Evolutionary conservation across 257 asterid genomes (phyloP).

Genomic region (Jacaranda mimosifolia): DNA sequence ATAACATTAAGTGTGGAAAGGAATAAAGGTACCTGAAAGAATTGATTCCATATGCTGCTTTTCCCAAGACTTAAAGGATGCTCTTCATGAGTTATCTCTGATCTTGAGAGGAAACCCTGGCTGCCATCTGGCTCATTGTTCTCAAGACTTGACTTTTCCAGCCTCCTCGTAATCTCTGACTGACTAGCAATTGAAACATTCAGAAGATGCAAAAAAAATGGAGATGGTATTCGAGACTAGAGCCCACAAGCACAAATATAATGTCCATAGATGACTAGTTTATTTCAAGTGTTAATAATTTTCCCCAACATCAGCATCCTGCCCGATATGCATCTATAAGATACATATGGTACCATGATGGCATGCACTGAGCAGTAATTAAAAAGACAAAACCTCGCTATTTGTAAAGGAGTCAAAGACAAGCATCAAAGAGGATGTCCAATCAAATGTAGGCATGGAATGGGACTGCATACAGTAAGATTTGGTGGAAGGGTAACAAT

Average conservation of each 20-base stretch:
- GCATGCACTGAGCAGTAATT: constrained; percentile 8
- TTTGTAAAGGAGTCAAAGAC: not conserved
- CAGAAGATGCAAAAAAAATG: constrained; percentile 56
- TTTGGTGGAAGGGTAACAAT: constrained; percentile 9
- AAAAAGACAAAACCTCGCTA: constrained; percentile 4
- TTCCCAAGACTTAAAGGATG: constrained; percentile 94
- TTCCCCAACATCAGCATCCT: constrained; percentile 25
- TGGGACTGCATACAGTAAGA: constrained; percentile 19
- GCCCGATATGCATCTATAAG: not conserved
- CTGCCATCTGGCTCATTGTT: constrained; percentile 57
- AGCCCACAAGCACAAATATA: constrained; percentile 34
- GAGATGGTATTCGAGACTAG: constrained; percentile 19
- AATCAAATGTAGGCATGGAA: not conserved
- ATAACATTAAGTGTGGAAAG: not conserved
- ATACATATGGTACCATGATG: not conserved
- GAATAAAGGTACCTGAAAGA: constrained; percentile 75
- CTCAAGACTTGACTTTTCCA: constrained; percentile 78
- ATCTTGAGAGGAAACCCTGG: constrained; percentile 89
- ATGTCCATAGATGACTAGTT: constrained; percentile 16
- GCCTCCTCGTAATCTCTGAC: constrained; percentile 92
- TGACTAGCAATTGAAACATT: constrained; percentile 88
- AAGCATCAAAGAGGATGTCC: constrained; percentile 17
- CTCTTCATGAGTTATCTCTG: constrained; percentile 84
- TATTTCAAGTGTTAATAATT: constrained; percentile 15
- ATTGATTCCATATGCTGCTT: constrained; percentile 92